Percentiles rank a stretch among this genome's conserved stretches.
phyloP scores from a whole-genome alignment of 352 stramenopile genomes.

The Globisporangium echinulatum region DNA sequence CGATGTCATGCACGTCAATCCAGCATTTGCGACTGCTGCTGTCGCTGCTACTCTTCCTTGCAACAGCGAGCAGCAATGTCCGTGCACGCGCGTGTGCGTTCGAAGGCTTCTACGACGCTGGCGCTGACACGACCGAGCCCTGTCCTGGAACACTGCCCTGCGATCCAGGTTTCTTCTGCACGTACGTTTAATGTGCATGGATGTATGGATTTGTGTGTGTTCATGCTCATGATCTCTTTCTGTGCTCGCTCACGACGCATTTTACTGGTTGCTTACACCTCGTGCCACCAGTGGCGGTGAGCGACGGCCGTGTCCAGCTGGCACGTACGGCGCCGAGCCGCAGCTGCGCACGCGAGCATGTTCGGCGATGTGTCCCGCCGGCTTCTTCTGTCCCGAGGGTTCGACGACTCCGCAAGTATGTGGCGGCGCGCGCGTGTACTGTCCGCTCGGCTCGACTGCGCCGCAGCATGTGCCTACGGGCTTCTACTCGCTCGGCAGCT shows the following conservation, averaged over 20 bases:
- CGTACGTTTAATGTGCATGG: conserved; percentile 19
- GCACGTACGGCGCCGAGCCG: conserved; percentile 45
- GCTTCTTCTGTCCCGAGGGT: conserved; percentile 52
- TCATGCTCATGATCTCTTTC: background rate
- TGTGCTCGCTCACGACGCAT: no score
- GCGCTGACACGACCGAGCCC: conserved; percentile 28
- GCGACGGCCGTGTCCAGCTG: conserved; percentile 38
- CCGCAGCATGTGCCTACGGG: conserved; percentile 23
- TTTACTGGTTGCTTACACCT: no score
- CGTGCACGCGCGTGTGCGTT: conserved; percentile 20
- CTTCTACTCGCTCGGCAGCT: conserved; percentile 40
- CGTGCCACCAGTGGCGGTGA: conserved; percentile 21
- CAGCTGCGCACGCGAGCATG: conserved; percentile 36
- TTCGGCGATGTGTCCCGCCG: conserved; percentile 48
- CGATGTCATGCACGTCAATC: no score
- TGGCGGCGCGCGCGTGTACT: conserved; percentile 39
- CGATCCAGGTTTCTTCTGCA: conserved; percentile 53
- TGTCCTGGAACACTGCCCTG: conserved; percentile 35
- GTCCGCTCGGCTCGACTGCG: conserved; percentile 35
- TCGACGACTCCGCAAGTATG: conserved; percentile 33
- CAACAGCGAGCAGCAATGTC: no score
- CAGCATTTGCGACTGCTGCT: no score
- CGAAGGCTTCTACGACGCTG: conserved; percentile 45
- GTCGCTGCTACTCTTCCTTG: no score
- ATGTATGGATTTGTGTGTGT: background rate